These are phyloP conservation scores for Microthlaspi erraticum DNA, from an alignment of 345 rosid genomes.

Conservation along the genomic window DNA sequence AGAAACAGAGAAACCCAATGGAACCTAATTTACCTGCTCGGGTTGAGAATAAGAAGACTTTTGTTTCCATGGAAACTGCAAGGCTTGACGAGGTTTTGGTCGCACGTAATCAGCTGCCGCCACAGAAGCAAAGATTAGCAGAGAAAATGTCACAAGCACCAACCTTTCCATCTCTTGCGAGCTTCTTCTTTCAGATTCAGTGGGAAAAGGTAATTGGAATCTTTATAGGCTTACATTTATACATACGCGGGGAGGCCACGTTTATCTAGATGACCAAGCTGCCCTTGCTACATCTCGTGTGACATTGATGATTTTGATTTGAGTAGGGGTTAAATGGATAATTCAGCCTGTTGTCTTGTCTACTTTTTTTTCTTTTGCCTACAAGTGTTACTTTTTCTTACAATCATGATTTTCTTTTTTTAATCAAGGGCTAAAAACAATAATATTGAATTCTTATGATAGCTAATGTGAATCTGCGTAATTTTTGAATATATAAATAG, in stretches of 20 bases:
- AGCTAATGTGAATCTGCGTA: background rate
- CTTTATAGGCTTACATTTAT: too few relatives aligned
- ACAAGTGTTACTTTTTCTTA: too few relatives aligned
- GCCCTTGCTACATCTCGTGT: slow-evolving; percentile 13
- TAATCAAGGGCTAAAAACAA: too few relatives aligned
- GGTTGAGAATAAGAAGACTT: slow-evolving; percentile 61
- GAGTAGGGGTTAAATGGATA: background rate
- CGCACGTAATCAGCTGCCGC: slow-evolving; percentile 62
- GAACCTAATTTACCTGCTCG: slow-evolving; percentile 63
- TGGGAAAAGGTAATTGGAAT: slow-evolving; percentile 16
- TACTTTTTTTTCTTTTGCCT: background rate
- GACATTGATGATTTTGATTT: slow-evolving; percentile 25
- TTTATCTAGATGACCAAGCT: background rate
- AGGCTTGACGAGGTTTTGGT: slow-evolving; percentile 76
- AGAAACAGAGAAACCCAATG: slow-evolving; percentile 14
- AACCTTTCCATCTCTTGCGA: slow-evolving; percentile 37
- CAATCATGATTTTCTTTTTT: too few relatives aligned
- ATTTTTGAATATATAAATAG: too few relatives aligned
- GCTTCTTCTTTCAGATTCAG: slow-evolving; percentile 30
- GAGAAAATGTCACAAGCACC: slow-evolving; percentile 28
- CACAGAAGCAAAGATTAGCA: slow-evolving; percentile 48
- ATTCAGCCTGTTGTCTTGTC: background rate
- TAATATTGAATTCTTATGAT: background rate
- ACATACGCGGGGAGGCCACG: slow-evolving; percentile 1
- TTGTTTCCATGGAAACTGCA: slow-evolving; percentile 67